These are phyloP conservation scores for Ceratobasidium sp. DNA, from an alignment of 1,284 basidiomycete species.

Conservation along the genomic window DNA sequence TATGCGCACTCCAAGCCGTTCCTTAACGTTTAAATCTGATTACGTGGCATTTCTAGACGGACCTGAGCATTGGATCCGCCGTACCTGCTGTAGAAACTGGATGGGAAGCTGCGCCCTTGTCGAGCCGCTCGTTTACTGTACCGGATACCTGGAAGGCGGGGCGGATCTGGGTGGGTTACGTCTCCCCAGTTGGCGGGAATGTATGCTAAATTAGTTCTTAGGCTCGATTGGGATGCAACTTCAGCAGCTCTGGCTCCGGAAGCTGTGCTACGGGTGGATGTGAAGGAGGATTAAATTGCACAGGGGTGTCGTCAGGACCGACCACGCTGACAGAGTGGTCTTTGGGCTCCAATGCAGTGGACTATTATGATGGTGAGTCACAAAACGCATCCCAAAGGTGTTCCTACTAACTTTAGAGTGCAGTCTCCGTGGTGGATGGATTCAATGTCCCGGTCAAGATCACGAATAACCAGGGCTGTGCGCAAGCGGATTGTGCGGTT, in stretches of 20 bases:
- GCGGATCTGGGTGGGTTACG: conserved; percentile 58
- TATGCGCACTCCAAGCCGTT: conserved; percentile 49
- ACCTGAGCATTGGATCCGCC: conserved; percentile 47
- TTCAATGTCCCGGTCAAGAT: conserved; percentile 51
- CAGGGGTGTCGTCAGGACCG: conserved; percentile 54
- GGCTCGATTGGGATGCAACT: conserved; percentile 63
- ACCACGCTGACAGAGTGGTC: conserved; percentile 48
- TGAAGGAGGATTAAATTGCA: conserved; percentile 57
- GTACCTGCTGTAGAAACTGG: conserved; percentile 52
- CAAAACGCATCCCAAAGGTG: neutral
- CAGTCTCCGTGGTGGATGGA: conserved; percentile 52
- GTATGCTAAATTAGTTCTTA: conserved; percentile 47
- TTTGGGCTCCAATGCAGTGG: conserved; percentile 36
- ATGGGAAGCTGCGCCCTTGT: conserved; percentile 60
- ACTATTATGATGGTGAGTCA: conserved; percentile 48
- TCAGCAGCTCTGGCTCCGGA: conserved; percentile 52
- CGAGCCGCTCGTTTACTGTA: conserved; percentile 58
- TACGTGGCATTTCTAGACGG: conserved; percentile 38
- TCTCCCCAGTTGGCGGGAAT: neutral
- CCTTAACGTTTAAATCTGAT: conserved; percentile 48
- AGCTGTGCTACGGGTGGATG: conserved; percentile 47
- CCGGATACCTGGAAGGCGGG: conserved; percentile 63
- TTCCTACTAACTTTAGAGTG: neutral
- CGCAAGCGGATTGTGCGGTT: conserved; percentile 46
- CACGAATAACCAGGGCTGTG: conserved; percentile 47